phyloP scores from a whole-genome alignment of 31 red algal genomes.

The Bonnemaisonia californica region DNA sequence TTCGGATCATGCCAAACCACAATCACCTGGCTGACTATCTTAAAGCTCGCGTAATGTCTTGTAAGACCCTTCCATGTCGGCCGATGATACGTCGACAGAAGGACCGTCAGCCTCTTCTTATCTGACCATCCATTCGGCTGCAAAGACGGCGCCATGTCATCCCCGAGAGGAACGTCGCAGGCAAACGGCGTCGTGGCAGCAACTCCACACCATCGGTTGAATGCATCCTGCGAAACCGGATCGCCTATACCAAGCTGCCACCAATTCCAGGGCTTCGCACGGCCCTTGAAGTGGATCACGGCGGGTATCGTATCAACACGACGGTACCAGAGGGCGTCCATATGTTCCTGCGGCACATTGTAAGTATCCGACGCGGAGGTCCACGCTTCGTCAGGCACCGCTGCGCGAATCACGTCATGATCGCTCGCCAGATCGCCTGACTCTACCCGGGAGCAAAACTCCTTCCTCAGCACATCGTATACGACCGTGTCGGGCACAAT shows the following conservation, averaged over 20 bases:
- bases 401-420: conserved; percentile 37
- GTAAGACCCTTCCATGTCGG: conserved; percentile 46
- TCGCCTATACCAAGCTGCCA: conserved; percentile 38
- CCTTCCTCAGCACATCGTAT: conserved; percentile 31
- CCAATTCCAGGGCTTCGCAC: conserved; percentile 60
- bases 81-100: conserved; percentile 48
- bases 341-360: conserved; percentile 62
- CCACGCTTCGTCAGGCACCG: conserved; percentile 55
- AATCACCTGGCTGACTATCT: conserved; percentile 46
- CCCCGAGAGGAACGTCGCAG: conserved; percentile 4
- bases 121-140: conserved; percentile 55
- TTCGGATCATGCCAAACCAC: conserved; percentile 56
- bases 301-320: conserved; percentile 26
- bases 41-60: conserved; percentile 40
- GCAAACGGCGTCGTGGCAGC: conserved; percentile 33
- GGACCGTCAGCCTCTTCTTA: conserved; percentile 53
- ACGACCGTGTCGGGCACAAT: conserved; percentile 33
- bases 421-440: conserved; percentile 2
- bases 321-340: conserved; percentile 56
- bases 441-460: conserved; percentile 26
- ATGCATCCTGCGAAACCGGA: conserved; percentile 33
- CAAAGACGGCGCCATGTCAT: conserved; percentile 35
- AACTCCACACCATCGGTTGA: conserved; percentile 40
- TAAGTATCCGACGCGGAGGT: conserved; percentile 42
- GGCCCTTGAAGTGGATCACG: conserved; percentile 57